Evolutionary conservation across 768 basidiomycete genomes (phyloP).

Genomic region (Lentinula raphanica): DNA sequence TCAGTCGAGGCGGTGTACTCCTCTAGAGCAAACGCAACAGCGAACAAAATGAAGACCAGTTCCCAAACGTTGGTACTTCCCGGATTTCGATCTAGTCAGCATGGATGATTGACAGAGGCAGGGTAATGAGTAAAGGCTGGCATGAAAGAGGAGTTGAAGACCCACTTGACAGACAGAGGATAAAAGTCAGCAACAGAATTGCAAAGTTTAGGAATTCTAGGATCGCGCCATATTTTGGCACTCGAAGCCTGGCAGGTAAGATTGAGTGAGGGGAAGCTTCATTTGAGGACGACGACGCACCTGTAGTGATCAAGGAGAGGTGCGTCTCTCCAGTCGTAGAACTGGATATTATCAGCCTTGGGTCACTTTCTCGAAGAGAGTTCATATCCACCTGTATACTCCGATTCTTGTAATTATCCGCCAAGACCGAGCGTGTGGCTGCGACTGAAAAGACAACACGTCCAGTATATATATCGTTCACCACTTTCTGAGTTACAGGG

Average conservation of each 20-base stretch:
- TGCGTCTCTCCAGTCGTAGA: constrained; percentile 61
- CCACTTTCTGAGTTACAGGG: constrained; percentile 79
- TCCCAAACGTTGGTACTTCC: constrained; percentile 57
- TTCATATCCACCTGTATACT: constrained; percentile 1
- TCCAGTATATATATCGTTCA: constrained; percentile 85
- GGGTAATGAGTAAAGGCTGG: neutral
- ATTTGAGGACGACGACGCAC: constrained; percentile 24
- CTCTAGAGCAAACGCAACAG: constrained; percentile 72
- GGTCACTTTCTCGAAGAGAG: no score
- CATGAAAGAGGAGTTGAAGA: neutral
- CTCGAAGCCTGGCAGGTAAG: constrained; percentile 52
- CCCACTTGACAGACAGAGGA: constrained; percentile 69
- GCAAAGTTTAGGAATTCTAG: constrained; percentile 78
- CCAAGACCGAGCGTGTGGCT: constrained; percentile 68
- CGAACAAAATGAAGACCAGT: constrained; percentile 67
- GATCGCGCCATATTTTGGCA: constrained; percentile 74
- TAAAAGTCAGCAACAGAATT: constrained; percentile 60
- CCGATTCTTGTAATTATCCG: constrained; percentile 84
- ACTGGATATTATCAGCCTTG: no score
- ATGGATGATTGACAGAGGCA: neutral
- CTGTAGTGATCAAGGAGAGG: constrained; percentile 85
- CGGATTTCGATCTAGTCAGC: constrained; percentile 42
- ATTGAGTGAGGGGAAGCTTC: neutral
- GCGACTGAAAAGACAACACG: constrained; percentile 61
- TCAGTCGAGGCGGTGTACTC: constrained; percentile 87